phyloP scores from a whole-genome alignment of 305 asterid genomes.

The Solanum hybrid region DNA sequence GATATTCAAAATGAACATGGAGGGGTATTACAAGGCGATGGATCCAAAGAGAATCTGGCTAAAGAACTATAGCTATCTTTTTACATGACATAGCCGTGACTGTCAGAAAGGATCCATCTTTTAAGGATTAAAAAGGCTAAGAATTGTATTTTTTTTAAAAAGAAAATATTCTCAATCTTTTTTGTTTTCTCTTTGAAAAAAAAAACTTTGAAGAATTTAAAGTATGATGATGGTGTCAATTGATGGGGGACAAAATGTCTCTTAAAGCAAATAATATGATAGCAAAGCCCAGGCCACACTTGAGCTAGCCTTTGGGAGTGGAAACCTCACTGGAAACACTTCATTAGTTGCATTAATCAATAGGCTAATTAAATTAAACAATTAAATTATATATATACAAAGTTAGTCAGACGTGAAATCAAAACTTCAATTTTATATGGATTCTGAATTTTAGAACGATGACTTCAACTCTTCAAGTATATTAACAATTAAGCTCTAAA shows the following conservation, averaged over 20 bases:
- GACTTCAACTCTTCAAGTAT: background rate
- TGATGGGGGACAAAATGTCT: slow-evolving; percentile 49
- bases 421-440: background rate
- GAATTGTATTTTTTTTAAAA: background rate
- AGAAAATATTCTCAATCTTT: background rate
- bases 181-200: slow-evolving; percentile 4
- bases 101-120: slow-evolving; percentile 13
- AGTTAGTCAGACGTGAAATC: background rate
- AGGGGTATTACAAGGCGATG: background rate
- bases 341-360: slow-evolving; percentile 23
- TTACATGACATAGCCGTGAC: background rate
- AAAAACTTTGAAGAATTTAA: background rate
- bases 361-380: background rate
- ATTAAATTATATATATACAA: background rate
- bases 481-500: background rate
- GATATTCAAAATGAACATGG: background rate
- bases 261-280: slow-evolving; percentile 36
- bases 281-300: slow-evolving; percentile 16
- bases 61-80: background rate
- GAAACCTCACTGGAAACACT: slow-evolving; percentile 41
- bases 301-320: slow-evolving; percentile 20
- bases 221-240: slow-evolving; percentile 43
- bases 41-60: background rate
- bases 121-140: slow-evolving; percentile 7
- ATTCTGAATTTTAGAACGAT: background rate